Evolutionary conservation across 2,329 filamentous ascomycete species (phyloP).

Genomic region (Penicillium verrucosum): DNA sequence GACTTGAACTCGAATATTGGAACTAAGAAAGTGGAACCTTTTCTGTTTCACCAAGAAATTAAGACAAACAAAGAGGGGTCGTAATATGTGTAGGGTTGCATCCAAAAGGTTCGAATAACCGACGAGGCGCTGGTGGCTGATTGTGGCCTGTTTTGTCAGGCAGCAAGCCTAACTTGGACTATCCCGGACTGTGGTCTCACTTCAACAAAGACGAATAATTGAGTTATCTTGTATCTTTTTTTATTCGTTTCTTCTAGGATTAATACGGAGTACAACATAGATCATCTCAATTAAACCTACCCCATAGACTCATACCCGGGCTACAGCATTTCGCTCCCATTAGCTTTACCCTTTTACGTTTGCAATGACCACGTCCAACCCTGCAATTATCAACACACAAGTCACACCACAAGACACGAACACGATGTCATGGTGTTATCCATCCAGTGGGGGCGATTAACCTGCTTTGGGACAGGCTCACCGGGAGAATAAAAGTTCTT

Average conservation of each 20-base stretch:
- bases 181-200: neutral
- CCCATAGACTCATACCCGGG: neutral
- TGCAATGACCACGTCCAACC: neutral
- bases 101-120: neutral
- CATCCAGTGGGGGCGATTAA: neutral
- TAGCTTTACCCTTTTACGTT: neutral
- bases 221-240: too few relatives aligned
- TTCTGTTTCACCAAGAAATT: neutral
- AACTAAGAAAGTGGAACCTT: neutral
- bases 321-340: neutral
- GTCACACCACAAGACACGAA: neutral
- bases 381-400: neutral
- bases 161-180: neutral
- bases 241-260: too few relatives aligned
- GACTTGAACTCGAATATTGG: neutral
- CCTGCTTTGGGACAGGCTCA: neutral
- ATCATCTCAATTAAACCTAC: too few relatives aligned
- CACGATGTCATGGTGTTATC: neutral
- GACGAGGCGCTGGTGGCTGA: neutral
- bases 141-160: neutral
- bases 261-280: too few relatives aligned
- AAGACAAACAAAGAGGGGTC: neutral
- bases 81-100: neutral
- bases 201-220: neutral
- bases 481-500: neutral